Evolutionary conservation across 805 yeast species (phyloP).

Genomic region (Lachancea meyersii): DNA sequence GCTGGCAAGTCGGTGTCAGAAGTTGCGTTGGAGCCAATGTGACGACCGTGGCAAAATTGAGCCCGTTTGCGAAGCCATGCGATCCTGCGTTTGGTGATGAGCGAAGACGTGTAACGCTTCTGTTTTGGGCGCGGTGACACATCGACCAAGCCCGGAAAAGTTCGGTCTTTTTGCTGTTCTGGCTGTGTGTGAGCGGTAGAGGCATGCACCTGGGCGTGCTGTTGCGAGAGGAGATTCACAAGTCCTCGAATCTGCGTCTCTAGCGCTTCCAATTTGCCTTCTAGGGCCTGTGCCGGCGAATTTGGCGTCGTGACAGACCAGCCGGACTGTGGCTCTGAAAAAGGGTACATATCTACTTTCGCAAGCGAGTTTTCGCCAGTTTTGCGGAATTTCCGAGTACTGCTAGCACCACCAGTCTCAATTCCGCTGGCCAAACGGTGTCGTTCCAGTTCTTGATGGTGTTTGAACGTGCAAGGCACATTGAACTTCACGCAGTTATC

Average conservation of each 20-base stretch:
- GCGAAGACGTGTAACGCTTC: slow-evolving; percentile 18
- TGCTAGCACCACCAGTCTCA: not conserved
- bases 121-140: slow-evolving; percentile 6
- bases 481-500: slow-evolving; percentile 26
- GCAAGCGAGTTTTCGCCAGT: not conserved
- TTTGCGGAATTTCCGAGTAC: not conserved
- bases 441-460: slow-evolving; percentile 16
- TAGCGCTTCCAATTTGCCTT: slow-evolving; percentile 16
- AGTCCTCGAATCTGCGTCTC: slow-evolving; percentile 19
- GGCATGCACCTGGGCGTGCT: not conserved
- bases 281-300: not conserved
- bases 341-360: not conserved
- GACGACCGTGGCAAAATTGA: not conserved
- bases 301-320: not conserved
- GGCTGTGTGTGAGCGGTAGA: too few relatives aligned
- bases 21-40: not conserved
- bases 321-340: not conserved
- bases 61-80: slow-evolving; percentile 19
- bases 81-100: slow-evolving; percentile 22
- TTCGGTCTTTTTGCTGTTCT: not conserved
- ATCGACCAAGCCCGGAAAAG: not conserved
- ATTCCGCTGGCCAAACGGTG: slow-evolving; percentile 3
- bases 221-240: slow-evolving; percentile 6
- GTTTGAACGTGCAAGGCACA: slow-evolving; percentile 22
- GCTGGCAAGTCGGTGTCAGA: not conserved